Conservation (phyloP, 2,329 filamentous ascomycete species). For the Alternaria sp. region DNA sequence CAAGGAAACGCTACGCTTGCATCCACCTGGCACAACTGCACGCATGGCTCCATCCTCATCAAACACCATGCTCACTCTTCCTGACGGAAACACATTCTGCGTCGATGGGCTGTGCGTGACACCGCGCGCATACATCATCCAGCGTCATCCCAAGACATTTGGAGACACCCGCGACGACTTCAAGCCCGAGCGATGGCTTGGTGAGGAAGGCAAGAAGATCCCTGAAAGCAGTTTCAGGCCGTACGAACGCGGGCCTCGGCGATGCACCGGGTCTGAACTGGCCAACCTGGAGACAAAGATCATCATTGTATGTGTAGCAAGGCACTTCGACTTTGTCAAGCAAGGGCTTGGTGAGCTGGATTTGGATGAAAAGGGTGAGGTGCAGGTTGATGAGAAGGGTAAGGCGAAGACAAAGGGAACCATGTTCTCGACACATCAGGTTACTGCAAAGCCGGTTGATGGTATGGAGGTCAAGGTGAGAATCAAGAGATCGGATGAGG, state of each 20-base stretch:
- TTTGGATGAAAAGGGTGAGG: slow-evolving; percentile 8
- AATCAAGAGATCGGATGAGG: background rate
- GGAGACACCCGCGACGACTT: slow-evolving; percentile 32
- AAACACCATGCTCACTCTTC: slow-evolving; percentile 19
- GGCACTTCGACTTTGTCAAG: slow-evolving; percentile 56
- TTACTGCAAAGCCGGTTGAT: slow-evolving; percentile 26
- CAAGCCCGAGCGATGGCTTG: slow-evolving; percentile 28
- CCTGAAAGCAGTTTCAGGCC: slow-evolving; percentile 59
- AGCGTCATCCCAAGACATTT: slow-evolving; percentile 26
- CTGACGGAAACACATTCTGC: slow-evolving; percentile 15
- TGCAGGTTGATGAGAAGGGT: slow-evolving; percentile 7
- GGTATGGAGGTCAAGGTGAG: slow-evolving; percentile 19
- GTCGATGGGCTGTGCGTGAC: slow-evolving; percentile 22
- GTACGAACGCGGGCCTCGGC: slow-evolving; percentile 62
- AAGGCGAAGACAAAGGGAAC: slow-evolving; percentile 15
- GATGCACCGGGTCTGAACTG: slow-evolving; percentile 65
- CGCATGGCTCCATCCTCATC: slow-evolving; percentile 21
- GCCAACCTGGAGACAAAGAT: slow-evolving; percentile 61
- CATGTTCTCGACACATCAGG: slow-evolving; percentile 17
- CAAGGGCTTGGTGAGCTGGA: slow-evolving; percentile 34
- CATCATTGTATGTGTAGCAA: slow-evolving; percentile 58
- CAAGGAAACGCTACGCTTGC: slow-evolving; percentile 54
- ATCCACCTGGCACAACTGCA: slow-evolving; percentile 44
- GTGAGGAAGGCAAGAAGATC: slow-evolving; percentile 27
- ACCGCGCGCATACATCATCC: slow-evolving; percentile 25